phyloP scores from a whole-genome alignment of 192 early-diverging fungal species.

The Thamnidium elegans region DNA sequence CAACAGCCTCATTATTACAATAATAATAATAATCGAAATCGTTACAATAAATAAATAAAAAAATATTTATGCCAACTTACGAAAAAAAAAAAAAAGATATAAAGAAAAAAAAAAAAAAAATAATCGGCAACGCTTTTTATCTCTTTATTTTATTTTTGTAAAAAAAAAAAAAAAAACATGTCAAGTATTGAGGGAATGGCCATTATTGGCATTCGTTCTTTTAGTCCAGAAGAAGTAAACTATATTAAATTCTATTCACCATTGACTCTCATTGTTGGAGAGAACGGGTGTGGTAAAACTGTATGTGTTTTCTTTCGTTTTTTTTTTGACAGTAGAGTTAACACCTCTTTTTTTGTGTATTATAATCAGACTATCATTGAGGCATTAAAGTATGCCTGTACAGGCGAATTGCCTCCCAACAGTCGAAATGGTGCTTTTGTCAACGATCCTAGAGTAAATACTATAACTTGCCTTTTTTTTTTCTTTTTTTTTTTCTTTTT shows the following conservation, averaged over 20 bases:
- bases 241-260: conserved; percentile 87
- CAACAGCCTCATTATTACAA: conserved; percentile 25
- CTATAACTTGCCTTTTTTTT: neutral
- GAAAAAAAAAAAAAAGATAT: neutral
- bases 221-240: conserved; percentile 68
- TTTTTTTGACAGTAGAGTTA: neutral
- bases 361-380: conserved; percentile 84
- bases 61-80: too few species aligned
- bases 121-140: neutral
- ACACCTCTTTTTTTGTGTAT: neutral
- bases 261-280: conserved; percentile 92
- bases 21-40: neutral
- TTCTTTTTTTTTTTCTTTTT: neutral
- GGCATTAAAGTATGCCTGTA: conserved; percentile 92
- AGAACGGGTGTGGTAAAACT: conserved; percentile 97
- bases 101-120: neutral
- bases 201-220: conserved; percentile 90
- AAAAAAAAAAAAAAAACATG: conserved; percentile 44
- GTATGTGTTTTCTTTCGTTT: conserved; percentile 36
- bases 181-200: conserved; percentile 66
- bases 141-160: neutral
- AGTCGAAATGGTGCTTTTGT: conserved; percentile 88
- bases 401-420: conserved; percentile 88
- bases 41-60: too few species aligned
- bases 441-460: conserved; percentile 82